Evolutionary conservation across 768 basidiomycete genomes (phyloP).

Genomic region (Hygrophorus pudorinus): DNA sequence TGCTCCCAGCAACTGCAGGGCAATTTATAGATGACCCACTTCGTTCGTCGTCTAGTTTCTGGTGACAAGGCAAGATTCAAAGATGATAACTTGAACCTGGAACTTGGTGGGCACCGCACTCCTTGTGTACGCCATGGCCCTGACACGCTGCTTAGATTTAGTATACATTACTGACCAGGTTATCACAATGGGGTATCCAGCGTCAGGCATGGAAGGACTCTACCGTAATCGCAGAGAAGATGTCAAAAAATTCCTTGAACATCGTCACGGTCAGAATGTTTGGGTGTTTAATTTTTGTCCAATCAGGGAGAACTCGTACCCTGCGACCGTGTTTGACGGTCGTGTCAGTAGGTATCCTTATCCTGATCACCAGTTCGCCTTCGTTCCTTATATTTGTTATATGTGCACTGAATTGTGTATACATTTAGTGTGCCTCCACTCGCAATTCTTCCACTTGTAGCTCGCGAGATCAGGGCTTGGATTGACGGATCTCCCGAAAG

Average conservation of each 20-base stretch:
- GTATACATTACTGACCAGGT: constrained; percentile 66
- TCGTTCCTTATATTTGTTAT: background rate
- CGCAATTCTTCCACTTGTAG: constrained; percentile 59
- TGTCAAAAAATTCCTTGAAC: constrained; percentile 63
- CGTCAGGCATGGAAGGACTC: constrained; percentile 63
- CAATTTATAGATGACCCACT: constrained; percentile 45
- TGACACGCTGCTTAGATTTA: constrained; percentile 27
- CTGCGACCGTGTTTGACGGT: constrained; percentile 54
- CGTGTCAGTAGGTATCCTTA: constrained; percentile 81
- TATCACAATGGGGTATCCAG: constrained; percentile 81
- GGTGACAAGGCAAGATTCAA: constrained; percentile 71
- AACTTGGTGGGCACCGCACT: constrained; percentile 42
- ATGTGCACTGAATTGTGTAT: background rate
- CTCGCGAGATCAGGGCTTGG: constrained; percentile 69
- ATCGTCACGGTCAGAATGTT: constrained; percentile 65
- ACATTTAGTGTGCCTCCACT: constrained; percentile 61
- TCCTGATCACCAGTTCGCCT: constrained; percentile 80
- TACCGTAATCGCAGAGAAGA: constrained; percentile 77
- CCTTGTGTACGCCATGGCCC: constrained; percentile 1
- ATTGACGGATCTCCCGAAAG: constrained; percentile 51
- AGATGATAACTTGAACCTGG: constrained; percentile 55
- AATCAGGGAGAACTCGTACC: constrained; percentile 70
- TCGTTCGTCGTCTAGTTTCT: constrained; percentile 67
- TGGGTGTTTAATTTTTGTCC: constrained; percentile 90
- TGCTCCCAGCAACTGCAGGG: background rate